Evolutionary conservation across 352 stramenopile genomes (phyloP), one percentile per base, ranked within the genome.

Genomic region (Aphanomyces astaci): DNA sequence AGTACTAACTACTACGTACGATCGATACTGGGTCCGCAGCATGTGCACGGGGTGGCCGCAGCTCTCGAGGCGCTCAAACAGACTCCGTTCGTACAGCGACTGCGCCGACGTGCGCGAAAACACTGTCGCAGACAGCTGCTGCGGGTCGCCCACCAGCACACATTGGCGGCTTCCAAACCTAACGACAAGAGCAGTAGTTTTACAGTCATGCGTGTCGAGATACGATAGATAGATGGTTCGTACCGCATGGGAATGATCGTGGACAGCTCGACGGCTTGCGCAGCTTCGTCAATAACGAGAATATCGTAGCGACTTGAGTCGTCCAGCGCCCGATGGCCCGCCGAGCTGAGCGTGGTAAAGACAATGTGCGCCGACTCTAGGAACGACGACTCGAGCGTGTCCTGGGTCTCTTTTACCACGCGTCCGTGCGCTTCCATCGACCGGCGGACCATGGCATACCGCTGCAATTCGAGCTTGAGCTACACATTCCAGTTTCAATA

Each of bases 91-190:
- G 66, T 97, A 97, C 31, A 96, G 78, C 2, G 85, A 94, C 33
- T 88, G 77, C 0, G 78, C 81, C 28, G 86, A 91, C 11, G 85
- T 89, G 51, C 89, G 87, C 25, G 89, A 96, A 66, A 97, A 96
- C 0, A 97, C 88, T 0, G 92, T 98, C n/a, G 92, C 92, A 36
- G 88, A 90, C 19, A 98, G 77, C 66, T 98, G 92, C 71, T 97
- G 90, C 0, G 91, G 92, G 72, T 98, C 92, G 24, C 92, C 92
- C 2, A 98, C 92, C 5, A 98, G 78, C 13, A 98, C 90, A 49
- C 89, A 96, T 65, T 96, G 89, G 13, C 79, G 84, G 64, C 89
- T 94, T 15, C 89, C 89, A 70, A 96, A 94, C 48, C 86, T 94
- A 60, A 7, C 63, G 52, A 28, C 56, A 30, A n/a, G 70, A n/a